Percentiles rank a stretch among this genome's conserved stretches.
phyloP scores from a whole-genome alignment of 257 asterid species.

The Penstemon davidsonii region DNA sequence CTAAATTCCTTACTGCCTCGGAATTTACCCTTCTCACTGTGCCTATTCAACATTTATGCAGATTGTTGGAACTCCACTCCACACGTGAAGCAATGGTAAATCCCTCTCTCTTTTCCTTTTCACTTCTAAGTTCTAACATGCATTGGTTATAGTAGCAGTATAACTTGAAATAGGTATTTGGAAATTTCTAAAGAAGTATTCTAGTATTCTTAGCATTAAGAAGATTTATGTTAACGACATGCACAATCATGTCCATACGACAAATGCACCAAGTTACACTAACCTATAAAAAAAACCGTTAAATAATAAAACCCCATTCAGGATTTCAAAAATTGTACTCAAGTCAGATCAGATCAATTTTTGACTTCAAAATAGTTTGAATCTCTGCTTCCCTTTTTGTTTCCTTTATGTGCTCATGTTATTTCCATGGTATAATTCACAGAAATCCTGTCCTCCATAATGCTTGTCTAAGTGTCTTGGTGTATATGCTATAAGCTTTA shows the following conservation, averaged over 20 bases:
- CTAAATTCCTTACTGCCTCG: constrained; percentile 14
- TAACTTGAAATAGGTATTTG: constrained; percentile 15
- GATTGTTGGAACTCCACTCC: constrained; percentile 92
- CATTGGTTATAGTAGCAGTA: constrained; percentile 14
- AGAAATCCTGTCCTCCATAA: background rate
- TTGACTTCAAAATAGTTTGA: background rate
- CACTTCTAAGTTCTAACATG: constrained; percentile 8
- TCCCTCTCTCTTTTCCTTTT: constrained; percentile 17
- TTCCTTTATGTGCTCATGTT: background rate
- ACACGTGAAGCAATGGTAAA: constrained; percentile 76
- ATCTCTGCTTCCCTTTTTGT: background rate
- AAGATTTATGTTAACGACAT: background rate
- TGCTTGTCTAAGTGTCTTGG: background rate
- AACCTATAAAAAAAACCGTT: constrained; percentile 2
- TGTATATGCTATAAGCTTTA: background rate
- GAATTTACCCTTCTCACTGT: constrained; percentile 25
- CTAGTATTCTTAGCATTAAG: background rate
- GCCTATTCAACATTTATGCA: constrained; percentile 40
- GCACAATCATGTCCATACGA: constrained; percentile 2
- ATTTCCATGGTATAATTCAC: background rate
- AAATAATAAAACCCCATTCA: background rate
- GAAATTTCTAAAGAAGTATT: constrained; percentile 3
- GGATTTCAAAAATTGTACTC: background rate
- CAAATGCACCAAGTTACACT: constrained; percentile 2
- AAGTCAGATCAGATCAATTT: background rate